Conservation (phyloP, 768 basidiomycete genomes). For the Glaciozyma martinii region DNA sequence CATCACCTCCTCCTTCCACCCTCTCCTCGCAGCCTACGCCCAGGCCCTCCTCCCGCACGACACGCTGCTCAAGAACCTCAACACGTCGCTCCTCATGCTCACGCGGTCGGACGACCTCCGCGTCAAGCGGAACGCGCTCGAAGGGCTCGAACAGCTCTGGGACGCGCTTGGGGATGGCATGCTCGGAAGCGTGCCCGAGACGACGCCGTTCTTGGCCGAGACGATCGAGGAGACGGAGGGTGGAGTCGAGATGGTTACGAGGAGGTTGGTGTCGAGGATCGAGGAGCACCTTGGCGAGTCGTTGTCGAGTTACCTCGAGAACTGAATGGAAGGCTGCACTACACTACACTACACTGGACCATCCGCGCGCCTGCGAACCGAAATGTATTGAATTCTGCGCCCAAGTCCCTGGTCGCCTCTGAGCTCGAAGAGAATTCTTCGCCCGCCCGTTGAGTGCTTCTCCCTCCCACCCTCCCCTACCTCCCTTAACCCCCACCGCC, state of each 20-base stretch:
- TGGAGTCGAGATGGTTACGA: slow-evolving; percentile 29
- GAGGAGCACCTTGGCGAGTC: slow-evolving; percentile 29
- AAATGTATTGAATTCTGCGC: no score
- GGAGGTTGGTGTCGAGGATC: slow-evolving; percentile 24
- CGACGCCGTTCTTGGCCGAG: slow-evolving; percentile 33
- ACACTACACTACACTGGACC: no score
- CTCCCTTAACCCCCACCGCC: no score
- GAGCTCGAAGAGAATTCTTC: no score
- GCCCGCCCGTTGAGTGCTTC: no score
- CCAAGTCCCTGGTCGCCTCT: no score
- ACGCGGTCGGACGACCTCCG: slow-evolving; percentile 72
- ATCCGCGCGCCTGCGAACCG: no score
- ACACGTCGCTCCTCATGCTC: slow-evolving; percentile 74
- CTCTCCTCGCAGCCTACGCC: slow-evolving; percentile 39
- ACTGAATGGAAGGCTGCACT: no score
- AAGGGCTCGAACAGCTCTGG: slow-evolving; percentile 67
- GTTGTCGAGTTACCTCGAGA: slow-evolving; percentile 16
- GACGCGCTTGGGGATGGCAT: slow-evolving; percentile 27
- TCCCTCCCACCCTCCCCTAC: no score
- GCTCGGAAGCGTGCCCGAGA: slow-evolving; percentile 29
- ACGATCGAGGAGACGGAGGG: slow-evolving; percentile 31
- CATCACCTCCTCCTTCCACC: slow-evolving; percentile 7
- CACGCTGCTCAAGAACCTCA: slow-evolving; percentile 66
- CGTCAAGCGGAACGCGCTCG: slow-evolving; percentile 61
- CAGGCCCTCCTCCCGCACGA: slow-evolving; percentile 44